These are phyloP conservation scores for Aspergillus olivimuriae DNA, from an alignment of 495 filamentous ascomycete genomes.

Conservation along the genomic window DNA sequence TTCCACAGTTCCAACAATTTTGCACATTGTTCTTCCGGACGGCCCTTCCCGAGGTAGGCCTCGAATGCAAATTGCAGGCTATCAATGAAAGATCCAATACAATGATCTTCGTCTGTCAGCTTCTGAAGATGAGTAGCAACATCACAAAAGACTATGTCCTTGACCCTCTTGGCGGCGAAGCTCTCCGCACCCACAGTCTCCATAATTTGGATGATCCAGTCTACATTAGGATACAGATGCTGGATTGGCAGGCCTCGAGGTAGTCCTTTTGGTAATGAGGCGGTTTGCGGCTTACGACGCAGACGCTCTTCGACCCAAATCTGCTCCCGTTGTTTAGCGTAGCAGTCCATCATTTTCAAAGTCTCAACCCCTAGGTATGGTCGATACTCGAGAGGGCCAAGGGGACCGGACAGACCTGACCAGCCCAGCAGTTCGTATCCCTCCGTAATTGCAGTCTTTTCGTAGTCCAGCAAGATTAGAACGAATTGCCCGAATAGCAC, in stretches of 20 bases:
- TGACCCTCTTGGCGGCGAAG: not conserved
- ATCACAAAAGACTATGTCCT: not conserved
- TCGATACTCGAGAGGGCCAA: not conserved
- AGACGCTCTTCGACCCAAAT: not conserved
- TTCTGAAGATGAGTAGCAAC: not conserved
- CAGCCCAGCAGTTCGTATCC: not conserved
- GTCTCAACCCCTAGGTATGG: not conserved
- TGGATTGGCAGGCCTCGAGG: not conserved
- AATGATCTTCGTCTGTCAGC: not conserved
- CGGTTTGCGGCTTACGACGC: not conserved
- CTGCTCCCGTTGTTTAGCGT: not conserved
- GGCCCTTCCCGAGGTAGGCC: not conserved
- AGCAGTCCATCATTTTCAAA: not conserved
- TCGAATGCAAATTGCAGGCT: not conserved
- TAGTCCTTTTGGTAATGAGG: not conserved
- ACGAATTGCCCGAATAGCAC: not conserved
- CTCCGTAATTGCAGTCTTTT: not conserved
- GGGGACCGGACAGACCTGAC: not conserved
- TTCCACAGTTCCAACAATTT: not conserved
- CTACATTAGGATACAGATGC: not conserved
- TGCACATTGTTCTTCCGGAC: not conserved
- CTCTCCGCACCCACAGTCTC: not conserved
- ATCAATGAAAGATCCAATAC: not conserved
- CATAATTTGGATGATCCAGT: not conserved
- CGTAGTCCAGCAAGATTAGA: not conserved